phyloP scores from a whole-genome alignment of 2,329 filamentous ascomycete species.

The Leptographium flavum region DNA sequence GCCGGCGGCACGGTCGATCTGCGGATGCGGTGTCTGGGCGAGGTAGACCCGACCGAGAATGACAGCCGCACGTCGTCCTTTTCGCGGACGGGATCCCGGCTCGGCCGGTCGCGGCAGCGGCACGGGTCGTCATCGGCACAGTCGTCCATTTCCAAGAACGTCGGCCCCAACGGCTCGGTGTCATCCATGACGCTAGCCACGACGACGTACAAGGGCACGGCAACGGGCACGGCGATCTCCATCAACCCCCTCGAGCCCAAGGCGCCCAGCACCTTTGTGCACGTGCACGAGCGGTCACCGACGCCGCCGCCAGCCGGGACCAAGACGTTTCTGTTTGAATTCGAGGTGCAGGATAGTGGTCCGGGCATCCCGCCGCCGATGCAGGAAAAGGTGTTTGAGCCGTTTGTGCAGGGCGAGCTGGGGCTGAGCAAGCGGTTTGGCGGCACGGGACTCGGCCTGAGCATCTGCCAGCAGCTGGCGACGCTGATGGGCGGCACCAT shows the following conservation, averaged over 20 bases:
- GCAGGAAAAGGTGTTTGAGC: slow-evolving; percentile 77
- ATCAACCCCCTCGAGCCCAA: slow-evolving; percentile 51
- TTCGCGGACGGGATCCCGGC: slow-evolving; percentile 28
- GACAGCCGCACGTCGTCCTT: slow-evolving; percentile 39
- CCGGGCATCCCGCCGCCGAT: slow-evolving; percentile 70
- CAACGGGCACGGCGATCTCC: slow-evolving; percentile 38
- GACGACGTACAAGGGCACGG: slow-evolving; percentile 15
- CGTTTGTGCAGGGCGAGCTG: slow-evolving; percentile 86
- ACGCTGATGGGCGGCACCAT: slow-evolving; percentile 72
- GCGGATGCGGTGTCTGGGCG: slow-evolving; percentile 58
- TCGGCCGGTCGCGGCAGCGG: too few species aligned
- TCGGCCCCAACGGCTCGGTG: background rate
- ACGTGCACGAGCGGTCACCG: slow-evolving; percentile 38
- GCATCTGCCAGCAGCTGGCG: slow-evolving; percentile 79
- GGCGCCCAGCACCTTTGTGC: slow-evolving; percentile 25
- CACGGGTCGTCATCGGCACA: slow-evolving; percentile 31
- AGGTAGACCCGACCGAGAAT: slow-evolving; percentile 28
- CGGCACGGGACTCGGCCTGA: slow-evolving; percentile 75
- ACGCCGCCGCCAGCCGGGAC: slow-evolving; percentile 48
- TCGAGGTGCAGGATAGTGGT: slow-evolving; percentile 78
- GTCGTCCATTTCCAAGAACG: slow-evolving; percentile 32
- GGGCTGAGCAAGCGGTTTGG: slow-evolving; percentile 82
- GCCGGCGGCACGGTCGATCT: slow-evolving; percentile 60
- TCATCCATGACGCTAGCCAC: slow-evolving; percentile 9
- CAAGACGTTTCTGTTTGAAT: slow-evolving; percentile 63